Evolutionary conservation across 305 asterid genomes (phyloP).

Genomic region (Fraxinus dipetala): DNA sequence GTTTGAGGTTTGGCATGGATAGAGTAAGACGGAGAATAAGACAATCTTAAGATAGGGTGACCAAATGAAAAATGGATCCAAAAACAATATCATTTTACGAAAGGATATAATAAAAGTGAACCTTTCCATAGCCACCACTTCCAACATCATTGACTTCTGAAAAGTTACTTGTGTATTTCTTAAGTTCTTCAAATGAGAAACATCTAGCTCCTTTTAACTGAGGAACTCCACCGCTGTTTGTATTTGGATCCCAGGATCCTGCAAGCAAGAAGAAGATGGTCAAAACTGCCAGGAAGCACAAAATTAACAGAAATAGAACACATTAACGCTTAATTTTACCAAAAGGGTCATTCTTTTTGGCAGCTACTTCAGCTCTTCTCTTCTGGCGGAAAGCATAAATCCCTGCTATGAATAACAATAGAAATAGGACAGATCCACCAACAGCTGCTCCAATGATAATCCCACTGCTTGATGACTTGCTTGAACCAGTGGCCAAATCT

Average conservation of each 20-base stretch:
- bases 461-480: slow-evolving; percentile 43
- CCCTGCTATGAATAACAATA: slow-evolving; percentile 59
- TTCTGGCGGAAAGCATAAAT: slow-evolving; percentile 69
- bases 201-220: slow-evolving; percentile 67
- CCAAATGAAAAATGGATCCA: background rate
- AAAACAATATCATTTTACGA: background rate
- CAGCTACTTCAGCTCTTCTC: slow-evolving; percentile 66
- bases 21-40: background rate
- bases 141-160: slow-evolving; percentile 65
- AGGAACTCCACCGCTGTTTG: slow-evolving; percentile 76
- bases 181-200: slow-evolving; percentile 76
- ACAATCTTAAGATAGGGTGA: background rate
- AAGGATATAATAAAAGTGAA: slow-evolving; percentile 19
- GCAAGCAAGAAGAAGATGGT: slow-evolving; percentile 23
- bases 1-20: background rate
- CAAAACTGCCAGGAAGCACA: background rate
- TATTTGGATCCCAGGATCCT: slow-evolving; percentile 73
- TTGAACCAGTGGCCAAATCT: slow-evolving; percentile 31
- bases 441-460: slow-evolving; percentile 75
- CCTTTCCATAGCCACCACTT: slow-evolving; percentile 91
- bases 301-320: slow-evolving; percentile 1
- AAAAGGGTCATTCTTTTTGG: slow-evolving; percentile 61
- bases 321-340: slow-evolving; percentile 40
- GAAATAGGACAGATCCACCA: slow-evolving; percentile 61
- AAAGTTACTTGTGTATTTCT: slow-evolving; percentile 63